A percentile compares a stretch with the other conserved stretches of the same genome.
phyloP scores from a whole-genome alignment of 2,329 filamentous ascomycete genomes.

The Aureobasidium sp. region DNA sequence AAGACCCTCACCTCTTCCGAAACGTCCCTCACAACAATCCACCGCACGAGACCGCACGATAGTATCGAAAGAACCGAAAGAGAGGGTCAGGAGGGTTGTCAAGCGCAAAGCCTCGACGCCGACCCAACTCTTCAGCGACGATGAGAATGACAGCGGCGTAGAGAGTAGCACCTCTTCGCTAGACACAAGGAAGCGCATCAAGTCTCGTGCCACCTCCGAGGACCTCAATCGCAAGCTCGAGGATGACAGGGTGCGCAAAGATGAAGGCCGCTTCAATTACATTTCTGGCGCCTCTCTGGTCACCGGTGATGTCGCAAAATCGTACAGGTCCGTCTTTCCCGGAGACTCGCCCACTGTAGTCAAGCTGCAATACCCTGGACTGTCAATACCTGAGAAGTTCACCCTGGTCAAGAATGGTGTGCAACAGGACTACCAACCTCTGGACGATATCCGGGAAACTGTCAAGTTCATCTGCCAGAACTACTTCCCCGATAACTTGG shows the following conservation, averaged over 20 bases:
- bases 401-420: constrained; percentile 54
- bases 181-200: constrained; percentile 27
- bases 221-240: constrained; percentile 15
- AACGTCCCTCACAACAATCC: neutral
- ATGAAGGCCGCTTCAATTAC: constrained; percentile 24
- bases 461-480: constrained; percentile 55
- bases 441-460: constrained; percentile 53
- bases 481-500: constrained; percentile 66
- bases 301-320: constrained; percentile 29
- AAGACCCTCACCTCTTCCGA: neutral
- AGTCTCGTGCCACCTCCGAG: constrained; percentile 27
- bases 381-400: constrained; percentile 60
- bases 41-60: neutral
- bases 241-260: constrained; percentile 13
- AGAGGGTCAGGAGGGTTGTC: constrained; percentile 18
- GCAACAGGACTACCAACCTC: constrained; percentile 54
- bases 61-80: constrained; percentile 1
- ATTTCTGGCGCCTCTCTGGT: constrained; percentile 35
- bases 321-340: constrained; percentile 45
- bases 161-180: constrained; percentile 21
- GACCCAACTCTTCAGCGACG: constrained; percentile 21
- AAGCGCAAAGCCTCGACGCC: constrained; percentile 29
- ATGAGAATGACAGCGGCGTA: constrained; percentile 23
- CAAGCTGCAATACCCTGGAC: constrained; percentile 76
- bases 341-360: constrained; percentile 31